Percentiles rank a stretch among this genome's conserved stretches.
These are phyloP conservation scores for Aspergillus unguis DNA, from an alignment of 2,329 filamentous ascomycete genomes.

Conservation along the genomic window DNA sequence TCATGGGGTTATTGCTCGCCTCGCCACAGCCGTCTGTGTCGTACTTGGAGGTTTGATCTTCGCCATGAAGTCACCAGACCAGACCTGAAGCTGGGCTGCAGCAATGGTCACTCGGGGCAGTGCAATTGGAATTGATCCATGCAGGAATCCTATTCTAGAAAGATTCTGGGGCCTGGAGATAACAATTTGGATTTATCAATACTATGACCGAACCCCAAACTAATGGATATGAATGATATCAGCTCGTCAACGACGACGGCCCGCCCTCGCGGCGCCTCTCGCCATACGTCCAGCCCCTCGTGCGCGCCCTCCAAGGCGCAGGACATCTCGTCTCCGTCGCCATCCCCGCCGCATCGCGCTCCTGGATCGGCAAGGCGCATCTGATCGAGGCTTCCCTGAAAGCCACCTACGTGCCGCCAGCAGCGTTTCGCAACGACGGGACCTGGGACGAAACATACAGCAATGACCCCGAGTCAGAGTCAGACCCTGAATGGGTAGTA, in stretches of 20 bases:
- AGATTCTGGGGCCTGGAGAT: too few relatives aligned
- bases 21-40: background rate
- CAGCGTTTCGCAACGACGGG: constrained; percentile 54
- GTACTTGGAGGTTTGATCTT: background rate
- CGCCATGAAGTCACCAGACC: constrained; percentile 12
- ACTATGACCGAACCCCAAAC: too few relatives aligned
- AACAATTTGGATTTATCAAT: too few relatives aligned
- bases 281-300: constrained; percentile 70
- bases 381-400: constrained; percentile 81
- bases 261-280: constrained; percentile 69
- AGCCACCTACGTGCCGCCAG: constrained; percentile 71
- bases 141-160: too few relatives aligned
- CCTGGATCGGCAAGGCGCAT: constrained; percentile 95
- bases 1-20: background rate
- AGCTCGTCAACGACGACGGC: constrained; percentile 67
- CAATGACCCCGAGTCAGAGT: constrained; percentile 28
- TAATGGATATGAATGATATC: background rate
- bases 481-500: constrained; percentile 56
- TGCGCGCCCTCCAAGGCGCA: constrained; percentile 63
- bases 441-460: constrained; percentile 40
- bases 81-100: background rate
- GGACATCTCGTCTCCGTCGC: constrained; percentile 84
- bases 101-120: background rate
- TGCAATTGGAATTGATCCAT: background rate
- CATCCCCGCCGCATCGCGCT: constrained; percentile 80